A percentile compares a stretch with the other conserved stretches of the same genome.
These are phyloP conservation scores for Fusarium heterosporum DNA, from an alignment of 2,329 filamentous ascomycete genomes.

Conservation along the genomic window DNA sequence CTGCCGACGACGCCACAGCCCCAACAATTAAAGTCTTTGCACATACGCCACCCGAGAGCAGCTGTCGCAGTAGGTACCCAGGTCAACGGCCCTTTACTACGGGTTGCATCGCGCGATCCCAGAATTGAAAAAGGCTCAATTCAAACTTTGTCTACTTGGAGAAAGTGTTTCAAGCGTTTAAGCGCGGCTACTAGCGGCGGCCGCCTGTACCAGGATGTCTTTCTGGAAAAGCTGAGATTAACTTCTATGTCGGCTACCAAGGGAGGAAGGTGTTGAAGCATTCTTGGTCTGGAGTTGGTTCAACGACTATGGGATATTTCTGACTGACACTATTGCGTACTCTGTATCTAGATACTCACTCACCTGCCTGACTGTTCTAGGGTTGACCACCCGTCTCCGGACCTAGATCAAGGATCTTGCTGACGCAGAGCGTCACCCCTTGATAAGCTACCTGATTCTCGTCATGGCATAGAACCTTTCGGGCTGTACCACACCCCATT, in stretches of 20 bases:
- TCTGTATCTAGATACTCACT: neutral
- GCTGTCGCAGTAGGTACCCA: conserved; percentile 25
- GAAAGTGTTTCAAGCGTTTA: conserved; percentile 32
- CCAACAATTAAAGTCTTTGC: conserved; percentile 8
- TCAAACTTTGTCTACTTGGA: conserved; percentile 17
- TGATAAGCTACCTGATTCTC: conserved; percentile 42
- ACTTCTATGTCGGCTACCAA: conserved; percentile 8
- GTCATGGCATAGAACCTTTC: conserved; percentile 23
- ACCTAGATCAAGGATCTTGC: conserved; percentile 45
- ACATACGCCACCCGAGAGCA: conserved; percentile 17
- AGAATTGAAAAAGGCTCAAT: conserved; percentile 13
- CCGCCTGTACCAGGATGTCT: conserved; percentile 5
- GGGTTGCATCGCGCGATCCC: conserved; percentile 11
- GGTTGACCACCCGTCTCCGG: conserved; percentile 39
- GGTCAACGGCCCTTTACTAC: conserved; percentile 19
- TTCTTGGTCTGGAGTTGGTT: conserved; percentile 5
- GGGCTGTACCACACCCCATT: conserved; percentile 23
- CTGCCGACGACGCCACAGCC: conserved; percentile 26
- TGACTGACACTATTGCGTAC: conserved; percentile 2
- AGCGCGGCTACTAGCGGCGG: conserved; percentile 27
- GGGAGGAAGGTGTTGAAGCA: conserved; percentile 35
- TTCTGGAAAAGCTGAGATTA: conserved; percentile 20
- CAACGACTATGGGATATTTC: conserved; percentile 13
- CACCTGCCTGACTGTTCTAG: conserved; percentile 19
- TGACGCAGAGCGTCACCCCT: conserved; percentile 42